Base-by-base conservation (phyloP, 1,284 basidiomycete genomes). In the Naganishia sp. region DNA sequence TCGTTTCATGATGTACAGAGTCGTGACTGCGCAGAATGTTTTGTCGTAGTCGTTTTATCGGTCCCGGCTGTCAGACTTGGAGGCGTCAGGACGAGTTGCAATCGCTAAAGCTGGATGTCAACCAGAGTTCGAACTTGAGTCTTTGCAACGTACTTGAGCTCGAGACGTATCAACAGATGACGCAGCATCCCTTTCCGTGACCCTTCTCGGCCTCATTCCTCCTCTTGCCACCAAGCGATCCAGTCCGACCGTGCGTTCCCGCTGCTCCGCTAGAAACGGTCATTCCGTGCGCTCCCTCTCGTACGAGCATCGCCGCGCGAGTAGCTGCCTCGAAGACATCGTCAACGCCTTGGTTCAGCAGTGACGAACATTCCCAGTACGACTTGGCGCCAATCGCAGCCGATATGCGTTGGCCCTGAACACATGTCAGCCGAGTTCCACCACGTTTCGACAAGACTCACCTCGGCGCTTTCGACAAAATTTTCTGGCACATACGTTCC, bases 301-400 rank as follows among this genome's bases (percentile, higher is more conserved):
- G 85, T 84, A 95, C 93, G 65, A 95, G 81, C 89, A 96, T 94
- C 74, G 92, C 93, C 43, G 91, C 92, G 43, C 94, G 84, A 21
- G 93, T 96, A 35, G 94, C 94, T 0, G 90, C 89, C 82, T 97
- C 94, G 71, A 96, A 97, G 45, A 96, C 90, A 71, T 93, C 90
- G 79, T 96, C 94, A 15, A 96, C 94, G 53, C 94, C 94, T 78
- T 93, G 88, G 72, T 94, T 94, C 77, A 88, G 88, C 61, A 96
- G 83, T 25, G 94, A 90, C 2, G 90, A 92, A 74, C 93, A 96
- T 78, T 96, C 94, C 79, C 92, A 92, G 83, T 95, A 97, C 49
- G 86, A 89, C 32, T 91, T 85, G 25, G 94, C 94, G 45, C 92
- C 90, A 71, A 95, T 94, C 43, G 82, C 84, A 50, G 84, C 82